Evolutionary conservation across 108 stramenopile genomes (phyloP).

Genomic region (Epipyxis sp.): DNA sequence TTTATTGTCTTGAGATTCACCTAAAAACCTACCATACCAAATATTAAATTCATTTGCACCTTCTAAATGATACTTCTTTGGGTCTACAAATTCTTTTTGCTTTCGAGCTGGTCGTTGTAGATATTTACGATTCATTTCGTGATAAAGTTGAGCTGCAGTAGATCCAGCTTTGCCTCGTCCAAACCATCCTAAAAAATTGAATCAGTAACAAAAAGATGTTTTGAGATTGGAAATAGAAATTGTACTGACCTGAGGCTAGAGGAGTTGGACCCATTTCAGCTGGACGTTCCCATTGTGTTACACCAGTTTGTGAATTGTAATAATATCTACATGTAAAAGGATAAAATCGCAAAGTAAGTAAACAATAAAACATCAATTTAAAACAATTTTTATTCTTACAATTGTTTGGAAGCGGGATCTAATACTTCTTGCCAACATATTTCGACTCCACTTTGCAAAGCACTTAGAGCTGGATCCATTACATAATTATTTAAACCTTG

Average conservation of each 20-base stretch:
- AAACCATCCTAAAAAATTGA: too few species aligned
- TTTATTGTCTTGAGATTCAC: slow-evolving; percentile 41
- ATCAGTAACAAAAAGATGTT: too few species aligned
- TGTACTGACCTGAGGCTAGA: slow-evolving; percentile 46
- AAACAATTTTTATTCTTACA: neutral
- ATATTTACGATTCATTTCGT: slow-evolving; percentile 40
- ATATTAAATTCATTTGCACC: slow-evolving; percentile 52
- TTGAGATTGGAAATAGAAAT: too few species aligned
- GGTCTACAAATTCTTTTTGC: slow-evolving; percentile 38
- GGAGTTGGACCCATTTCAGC: slow-evolving; percentile 49
- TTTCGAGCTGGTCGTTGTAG: slow-evolving; percentile 42
- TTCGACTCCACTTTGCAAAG: neutral
- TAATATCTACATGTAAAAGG: slow-evolving; percentile 38
- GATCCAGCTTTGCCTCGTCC: slow-evolving; percentile 50
- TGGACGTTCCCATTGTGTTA: slow-evolving; percentile 50
- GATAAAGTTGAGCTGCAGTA: slow-evolving; percentile 13
- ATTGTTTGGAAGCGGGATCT: slow-evolving; percentile 41
- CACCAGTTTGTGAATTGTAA: slow-evolving; percentile 46
- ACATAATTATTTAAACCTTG: neutral
- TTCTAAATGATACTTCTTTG: slow-evolving; percentile 41
- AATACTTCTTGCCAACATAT: slow-evolving; percentile 49
- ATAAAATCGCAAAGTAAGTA: neutral
- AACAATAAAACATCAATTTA: neutral
- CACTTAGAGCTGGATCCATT: neutral
- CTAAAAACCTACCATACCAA: slow-evolving; percentile 52